Base-by-base conservation (phyloP, 2,329 filamentous ascomycete genomes). In the Trichoderma hamatum region DNA sequence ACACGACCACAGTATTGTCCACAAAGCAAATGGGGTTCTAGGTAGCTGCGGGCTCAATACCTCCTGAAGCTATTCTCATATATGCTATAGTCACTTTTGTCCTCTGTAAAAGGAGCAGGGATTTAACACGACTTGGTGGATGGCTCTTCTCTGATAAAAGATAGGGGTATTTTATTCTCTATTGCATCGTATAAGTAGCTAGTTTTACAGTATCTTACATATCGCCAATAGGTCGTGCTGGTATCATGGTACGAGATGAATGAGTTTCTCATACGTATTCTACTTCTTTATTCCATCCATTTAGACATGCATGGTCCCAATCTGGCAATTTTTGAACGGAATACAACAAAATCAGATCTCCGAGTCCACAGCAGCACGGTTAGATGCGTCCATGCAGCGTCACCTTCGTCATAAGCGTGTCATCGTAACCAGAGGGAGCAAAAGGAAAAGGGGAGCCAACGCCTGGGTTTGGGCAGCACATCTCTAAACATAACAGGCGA, bases 311-410 rank as follows among this genome's bases (percentile, higher is more conserved):
- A 19, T 28, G 10, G 24, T 24, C n/a, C 51, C n/a, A 21, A 11
- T 26, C 7, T 46, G 32, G 46, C 10, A 28, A 46, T 36, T 24
- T 43, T 7, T 59, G 39, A 19, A 34, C 26, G 34, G 61, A 43
- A 65, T 65, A 60, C 68, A 46, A 49, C 61, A 19, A 43, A 55
- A 64, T 34, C 54, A 66, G 61, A 66, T 69, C 68, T 69, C 55
- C 61, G 60, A 65, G 46, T 59, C 24, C 61, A 69, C 52, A 26
- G 28, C 61, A 69, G 32, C 19, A 34, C 68, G 68, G 68, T 10
- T 61, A 66, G 68, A 55, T 69, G 68, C 61, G 55, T 46, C n/a
- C 32, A 32, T 66, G 68, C 55, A 10, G 68, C n/a, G 34, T 54
- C 43, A 39, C 30, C 39, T 34, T 52, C 21, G 36, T 19, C 9